Percentiles rank a stretch among this genome's conserved stretches.
Conservation (phyloP, 1,284 basidiomycete genomes). For the Rhizoctonia solani region DNA sequence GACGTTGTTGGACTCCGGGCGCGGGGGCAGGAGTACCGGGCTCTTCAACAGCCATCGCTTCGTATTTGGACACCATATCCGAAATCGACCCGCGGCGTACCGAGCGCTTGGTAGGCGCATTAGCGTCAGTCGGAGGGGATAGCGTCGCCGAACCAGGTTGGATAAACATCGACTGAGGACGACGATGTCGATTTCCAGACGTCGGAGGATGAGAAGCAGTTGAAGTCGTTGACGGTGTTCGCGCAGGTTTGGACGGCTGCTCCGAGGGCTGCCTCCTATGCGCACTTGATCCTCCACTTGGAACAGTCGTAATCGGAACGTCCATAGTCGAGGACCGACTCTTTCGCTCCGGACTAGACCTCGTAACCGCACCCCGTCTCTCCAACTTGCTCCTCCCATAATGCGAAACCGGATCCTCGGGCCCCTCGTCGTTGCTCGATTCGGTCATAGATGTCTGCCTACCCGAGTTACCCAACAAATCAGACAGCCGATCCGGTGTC, state of each 20-base stretch:
- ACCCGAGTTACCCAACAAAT: background rate
- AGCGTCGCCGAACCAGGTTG: background rate
- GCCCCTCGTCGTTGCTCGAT: conserved; percentile 46
- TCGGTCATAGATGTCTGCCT: conserved; percentile 27
- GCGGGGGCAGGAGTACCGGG: conserved; percentile 26
- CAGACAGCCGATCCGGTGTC: background rate
- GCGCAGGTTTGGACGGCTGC: conserved; percentile 10
- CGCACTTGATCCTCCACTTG: background rate
- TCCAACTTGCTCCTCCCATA: conserved; percentile 38
- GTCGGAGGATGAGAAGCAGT: conserved; percentile 27
- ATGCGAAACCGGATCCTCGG: conserved; percentile 47
- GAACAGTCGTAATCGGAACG: background rate
- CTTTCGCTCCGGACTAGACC: conserved; percentile 19
- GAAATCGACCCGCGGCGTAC: conserved; percentile 71
- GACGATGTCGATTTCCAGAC: conserved; percentile 44
- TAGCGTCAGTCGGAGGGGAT: conserved; percentile 12
- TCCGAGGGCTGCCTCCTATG: conserved; percentile 23
- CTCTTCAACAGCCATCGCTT: conserved; percentile 48
- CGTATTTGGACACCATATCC: conserved; percentile 78
- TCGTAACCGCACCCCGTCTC: conserved; percentile 15
- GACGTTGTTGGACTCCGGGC: conserved; percentile 38
- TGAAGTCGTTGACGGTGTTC: conserved; percentile 28
- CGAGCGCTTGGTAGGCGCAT: conserved; percentile 11
- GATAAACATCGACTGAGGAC: conserved; percentile 73
- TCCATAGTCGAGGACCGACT: conserved; percentile 17